Evolutionary conservation across 768 basidiomycete species (phyloP).

Genomic region (Mycena venus): DNA sequence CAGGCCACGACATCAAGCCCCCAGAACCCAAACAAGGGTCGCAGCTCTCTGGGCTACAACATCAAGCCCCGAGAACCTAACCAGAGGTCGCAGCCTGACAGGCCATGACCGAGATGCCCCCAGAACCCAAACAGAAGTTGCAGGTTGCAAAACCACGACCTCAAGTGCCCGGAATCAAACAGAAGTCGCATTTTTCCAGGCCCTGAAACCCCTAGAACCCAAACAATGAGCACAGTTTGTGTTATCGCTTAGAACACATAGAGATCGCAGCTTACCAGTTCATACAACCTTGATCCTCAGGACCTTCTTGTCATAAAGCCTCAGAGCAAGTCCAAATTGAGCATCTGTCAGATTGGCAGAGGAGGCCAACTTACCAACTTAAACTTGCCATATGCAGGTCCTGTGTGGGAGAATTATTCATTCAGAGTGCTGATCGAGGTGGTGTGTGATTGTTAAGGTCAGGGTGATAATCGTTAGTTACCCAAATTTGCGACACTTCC

Average conservation of each 20-base stretch:
- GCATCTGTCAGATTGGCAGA: too few relatives aligned
- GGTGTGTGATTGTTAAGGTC: too few relatives aligned
- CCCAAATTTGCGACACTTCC: background rate
- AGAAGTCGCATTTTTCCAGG: too few relatives aligned
- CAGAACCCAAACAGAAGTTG: background rate
- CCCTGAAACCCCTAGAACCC: background rate
- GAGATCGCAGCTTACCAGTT: too few relatives aligned
- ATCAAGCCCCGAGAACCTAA: background rate
- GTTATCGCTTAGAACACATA: background rate
- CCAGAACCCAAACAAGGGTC: background rate
- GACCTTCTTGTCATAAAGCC: background rate
- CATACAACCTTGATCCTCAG: background rate
- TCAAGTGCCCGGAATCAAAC: background rate
- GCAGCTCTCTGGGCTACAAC: background rate
- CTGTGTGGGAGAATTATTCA: too few relatives aligned
- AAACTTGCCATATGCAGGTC: too few relatives aligned
- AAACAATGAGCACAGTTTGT: background rate
- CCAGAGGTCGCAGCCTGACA: background rate
- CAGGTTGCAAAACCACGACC: too few relatives aligned
- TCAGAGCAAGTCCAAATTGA: too few relatives aligned
- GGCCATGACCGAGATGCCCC: background rate
- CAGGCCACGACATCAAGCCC: background rate
- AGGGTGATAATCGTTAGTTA: too few relatives aligned
- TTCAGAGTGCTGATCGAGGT: too few relatives aligned
- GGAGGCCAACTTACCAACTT: too few relatives aligned